These are phyloP conservation scores for Penicillium rolfsii DNA, from an alignment of 2,329 filamentous ascomycete species.

Conservation along the genomic window DNA sequence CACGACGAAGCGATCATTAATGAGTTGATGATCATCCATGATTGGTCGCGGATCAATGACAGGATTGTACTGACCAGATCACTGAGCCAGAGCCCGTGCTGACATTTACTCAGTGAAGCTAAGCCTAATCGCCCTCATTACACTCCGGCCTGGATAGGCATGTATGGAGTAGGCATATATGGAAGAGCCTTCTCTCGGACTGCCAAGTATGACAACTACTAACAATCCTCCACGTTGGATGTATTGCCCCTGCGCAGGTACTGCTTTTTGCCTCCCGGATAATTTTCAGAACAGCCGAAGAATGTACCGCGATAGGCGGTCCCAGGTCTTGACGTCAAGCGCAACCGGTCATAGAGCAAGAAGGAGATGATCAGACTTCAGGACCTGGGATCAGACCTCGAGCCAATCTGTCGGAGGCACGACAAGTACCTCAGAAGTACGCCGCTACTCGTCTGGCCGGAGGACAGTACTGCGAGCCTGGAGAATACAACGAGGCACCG, in stretches of 20 bases:
- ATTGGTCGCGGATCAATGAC: no score
- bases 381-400: constrained; percentile 26
- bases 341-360: constrained; percentile 12
- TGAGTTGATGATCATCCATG: no score
- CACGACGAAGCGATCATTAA: no score
- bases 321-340: constrained; percentile 27
- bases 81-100: no score
- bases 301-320: constrained; percentile 5
- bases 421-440: background rate
- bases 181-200: background rate
- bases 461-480: background rate
- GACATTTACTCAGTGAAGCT: no score
- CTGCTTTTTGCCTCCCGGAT: background rate
- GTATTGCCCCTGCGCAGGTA: background rate
- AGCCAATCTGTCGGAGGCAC: constrained; percentile 4
- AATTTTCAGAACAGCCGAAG: constrained; percentile 22
- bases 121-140: no score
- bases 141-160: no score
- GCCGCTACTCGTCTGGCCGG: background rate
- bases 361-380: constrained; percentile 16
- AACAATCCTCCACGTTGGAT: background rate
- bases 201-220: background rate
- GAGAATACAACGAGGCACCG: background rate
- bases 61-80: no score
- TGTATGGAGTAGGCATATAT: background rate